These are phyloP conservation scores for Xylariaceae sp. DNA, from an alignment of 2,329 filamentous ascomycete species.

Conservation along the genomic window DNA sequence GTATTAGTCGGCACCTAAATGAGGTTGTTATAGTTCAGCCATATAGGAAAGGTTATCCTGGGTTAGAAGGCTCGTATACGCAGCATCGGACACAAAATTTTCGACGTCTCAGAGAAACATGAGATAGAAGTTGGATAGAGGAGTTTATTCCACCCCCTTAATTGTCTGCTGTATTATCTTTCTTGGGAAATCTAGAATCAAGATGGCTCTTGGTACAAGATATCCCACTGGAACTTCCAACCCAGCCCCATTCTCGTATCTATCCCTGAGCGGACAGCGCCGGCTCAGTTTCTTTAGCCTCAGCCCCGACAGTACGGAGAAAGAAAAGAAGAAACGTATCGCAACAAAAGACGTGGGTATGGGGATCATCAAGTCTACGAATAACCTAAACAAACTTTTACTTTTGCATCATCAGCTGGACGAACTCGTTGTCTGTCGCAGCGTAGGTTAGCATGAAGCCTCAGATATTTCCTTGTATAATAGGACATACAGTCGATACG, in stretches of 20 bases:
- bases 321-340: slow-evolving; percentile 28
- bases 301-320: slow-evolving; percentile 15
- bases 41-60: background rate
- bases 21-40: background rate
- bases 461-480: background rate
- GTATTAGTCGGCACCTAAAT: background rate
- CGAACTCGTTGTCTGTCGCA: slow-evolving; percentile 83
- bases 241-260: slow-evolving; percentile 27
- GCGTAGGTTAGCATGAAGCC: slow-evolving; percentile 30
- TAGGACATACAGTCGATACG: slow-evolving; percentile 74
- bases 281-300: slow-evolving; percentile 16
- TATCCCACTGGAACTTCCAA: slow-evolving; percentile 23
- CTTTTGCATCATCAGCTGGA: slow-evolving; percentile 96
- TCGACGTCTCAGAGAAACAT: background rate
- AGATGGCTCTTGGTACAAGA: slow-evolving; percentile 22
- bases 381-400: slow-evolving; percentile 50
- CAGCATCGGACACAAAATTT: background rate
- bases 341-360: slow-evolving; percentile 33
- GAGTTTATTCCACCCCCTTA: slow-evolving; percentile 4
- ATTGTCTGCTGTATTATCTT: slow-evolving; percentile 8
- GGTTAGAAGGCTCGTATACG: background rate
- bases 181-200: slow-evolving; percentile 21
- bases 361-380: slow-evolving; percentile 27
- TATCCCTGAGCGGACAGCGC: slow-evolving; percentile 16
- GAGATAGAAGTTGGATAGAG: background rate